These are phyloP conservation scores for Candida montana DNA, from an alignment of 805 yeast species.

Conservation along the genomic window DNA sequence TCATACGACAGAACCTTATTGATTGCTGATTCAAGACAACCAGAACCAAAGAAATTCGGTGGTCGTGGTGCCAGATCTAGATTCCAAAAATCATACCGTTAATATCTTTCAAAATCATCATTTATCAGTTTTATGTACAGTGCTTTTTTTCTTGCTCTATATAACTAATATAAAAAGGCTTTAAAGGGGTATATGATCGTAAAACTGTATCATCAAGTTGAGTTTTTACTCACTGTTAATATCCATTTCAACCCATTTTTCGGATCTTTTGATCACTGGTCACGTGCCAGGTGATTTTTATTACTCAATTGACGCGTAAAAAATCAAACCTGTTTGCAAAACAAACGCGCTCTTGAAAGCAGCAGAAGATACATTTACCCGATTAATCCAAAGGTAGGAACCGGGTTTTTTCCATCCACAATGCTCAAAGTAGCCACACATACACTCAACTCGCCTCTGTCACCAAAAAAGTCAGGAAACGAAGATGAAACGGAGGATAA, in stretches of 20 bases:
- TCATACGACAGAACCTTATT: slow-evolving; percentile 98
- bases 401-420: too few species aligned
- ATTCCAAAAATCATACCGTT: slow-evolving; percentile 99
- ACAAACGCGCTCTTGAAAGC: neutral
- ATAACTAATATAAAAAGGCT: slow-evolving; percentile 12
- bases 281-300: neutral
- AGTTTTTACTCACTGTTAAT: too few species aligned
- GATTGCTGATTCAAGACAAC: slow-evolving; percentile 99
- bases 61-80: slow-evolving; percentile 99
- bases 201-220: too few species aligned
- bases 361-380: neutral
- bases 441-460: neutral
- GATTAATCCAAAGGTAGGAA: neutral
- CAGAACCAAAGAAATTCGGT: slow-evolving; percentile 99
- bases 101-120: slow-evolving; percentile 26
- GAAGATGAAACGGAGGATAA: neutral
- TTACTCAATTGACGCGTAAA: slow-evolving; percentile 1
- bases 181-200: slow-evolving; percentile 2
- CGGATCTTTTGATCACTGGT: too few species aligned
- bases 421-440: slow-evolving; percentile 1
- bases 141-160: slow-evolving; percentile 15
- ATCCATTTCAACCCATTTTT: too few species aligned
- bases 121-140: slow-evolving; percentile 18
- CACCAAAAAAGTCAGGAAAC: neutral
- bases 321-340: neutral